Base-by-base conservation (phyloP, 208 protist genomes). In the Acanthamoeba royreba region DNA sequence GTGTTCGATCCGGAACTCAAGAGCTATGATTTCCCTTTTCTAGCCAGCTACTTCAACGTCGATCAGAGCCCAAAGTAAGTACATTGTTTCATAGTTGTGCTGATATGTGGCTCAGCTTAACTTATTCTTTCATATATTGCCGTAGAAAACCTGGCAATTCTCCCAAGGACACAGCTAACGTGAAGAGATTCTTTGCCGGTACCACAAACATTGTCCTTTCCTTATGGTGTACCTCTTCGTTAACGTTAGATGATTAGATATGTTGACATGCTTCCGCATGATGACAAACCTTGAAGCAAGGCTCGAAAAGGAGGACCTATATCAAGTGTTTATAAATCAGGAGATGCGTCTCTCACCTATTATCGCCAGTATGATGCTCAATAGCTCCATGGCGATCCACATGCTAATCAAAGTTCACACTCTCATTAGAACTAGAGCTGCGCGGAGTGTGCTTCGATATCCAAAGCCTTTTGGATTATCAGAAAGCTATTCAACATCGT, bases 1-100 rank as follows among this genome's bases (percentile, higher is more conserved):
- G 52, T 90, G 52, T 90, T 90, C 25, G 83, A 90, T n/a, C 83
- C 83, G 53, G 83, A 90, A 52, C 40, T 90, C 49, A 58, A 90
- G 38, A 90, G 83, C 53, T 90, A 90, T 35, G 83, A 90, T 35
- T 90, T 90, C 38, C 35, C 46, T 1, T 90, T 69, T 22, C 53
- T 90, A 17, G 31, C 40, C 22, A 47, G 31, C 11, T 35, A 13
- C 83, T 90, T 90, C 40, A 33, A 33, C 35, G 83, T 90, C 19
- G 53, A 69, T 0, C 52, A 69, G 52, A 90, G 83, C 49, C 83
- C 46, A 5, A 87, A 87, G 77, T 58, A 47, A 22, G 4, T 49
- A 4, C 42, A 42, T 31, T 38, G 42, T 86, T 86, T 31, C 9
- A 9, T 17, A 3, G 4, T 86, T 17, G 19, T 19, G 1, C 4